phyloP scores from a whole-genome alignment of 345 rosid species.

The Corchorus olitorius region DNA sequence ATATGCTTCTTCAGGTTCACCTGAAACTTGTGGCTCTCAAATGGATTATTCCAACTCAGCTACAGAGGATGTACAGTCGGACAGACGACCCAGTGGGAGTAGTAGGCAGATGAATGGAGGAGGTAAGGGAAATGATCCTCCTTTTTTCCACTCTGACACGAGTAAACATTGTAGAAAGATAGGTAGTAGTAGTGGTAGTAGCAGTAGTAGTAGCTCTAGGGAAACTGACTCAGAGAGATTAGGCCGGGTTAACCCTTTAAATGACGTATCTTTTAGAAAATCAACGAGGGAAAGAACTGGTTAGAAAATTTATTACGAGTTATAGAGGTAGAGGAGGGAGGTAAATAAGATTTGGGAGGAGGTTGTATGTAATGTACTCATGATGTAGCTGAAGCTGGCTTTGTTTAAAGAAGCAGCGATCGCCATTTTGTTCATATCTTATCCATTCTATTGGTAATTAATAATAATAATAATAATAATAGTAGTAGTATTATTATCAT shows the following conservation, averaged over 20 bases:
- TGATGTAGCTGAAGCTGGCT: conserved; percentile 24
- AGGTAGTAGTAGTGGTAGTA: conserved; percentile 26
- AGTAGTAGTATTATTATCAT: background rate
- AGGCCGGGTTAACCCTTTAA: conserved; percentile 36
- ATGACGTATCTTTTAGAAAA: conserved; percentile 41
- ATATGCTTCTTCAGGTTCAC: conserved; percentile 28
- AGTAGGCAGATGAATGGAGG: conserved; percentile 28
- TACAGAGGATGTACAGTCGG: conserved; percentile 3
- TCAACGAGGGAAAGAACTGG: conserved; percentile 30
- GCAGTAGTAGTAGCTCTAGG: conserved; percentile 35
- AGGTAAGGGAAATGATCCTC: conserved; percentile 35
- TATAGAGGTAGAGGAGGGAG: conserved; percentile 23
- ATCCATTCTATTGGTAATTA: background rate
- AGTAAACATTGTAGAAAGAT: conserved; percentile 42
- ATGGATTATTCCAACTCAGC: conserved; percentile 18
- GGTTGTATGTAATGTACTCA: conserved; percentile 33
- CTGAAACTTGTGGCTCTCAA: conserved; percentile 32
- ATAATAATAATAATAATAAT: too few relatives aligned
- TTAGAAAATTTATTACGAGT: conserved; percentile 22
- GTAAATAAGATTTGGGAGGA: conserved; percentile 34
- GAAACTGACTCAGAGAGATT: conserved; percentile 41
- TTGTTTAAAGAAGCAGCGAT: conserved; percentile 28
- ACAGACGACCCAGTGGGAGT: conserved; percentile 18
- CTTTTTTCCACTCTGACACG: conserved; percentile 43
- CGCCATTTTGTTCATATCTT: conserved; percentile 30